Evolutionary conservation across 2,329 filamentous ascomycete genomes (phyloP), one percentile per base, ranked within the genome.

Genomic region (Trichoderma atrobrunneum): DNA sequence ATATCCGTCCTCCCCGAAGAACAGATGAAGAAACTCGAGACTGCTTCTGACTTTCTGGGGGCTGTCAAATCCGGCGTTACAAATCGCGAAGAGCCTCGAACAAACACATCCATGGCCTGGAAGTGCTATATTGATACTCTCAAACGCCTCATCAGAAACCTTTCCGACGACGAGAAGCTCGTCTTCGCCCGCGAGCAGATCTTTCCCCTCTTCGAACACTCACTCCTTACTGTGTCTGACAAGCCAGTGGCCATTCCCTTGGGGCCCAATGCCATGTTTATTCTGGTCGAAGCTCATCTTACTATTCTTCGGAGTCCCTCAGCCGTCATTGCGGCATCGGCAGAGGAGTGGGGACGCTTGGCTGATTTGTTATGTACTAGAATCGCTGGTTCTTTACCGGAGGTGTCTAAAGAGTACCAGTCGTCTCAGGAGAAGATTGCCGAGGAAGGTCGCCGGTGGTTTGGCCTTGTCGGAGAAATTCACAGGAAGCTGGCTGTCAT

Each of bases 361-460:
- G 87, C 89, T 0, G 82, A 87, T 1, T 80, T 85, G 0, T 82
- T 97, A n/a, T 84, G 91, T 30, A 84, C 89, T 36, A 86, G 88
- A 48, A 90, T 97, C 71, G 90, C 90, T 69, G 88, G 89, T 7
- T 97, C 94, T 0, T 86, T 93, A 6, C 94, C 95, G 1, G 94
- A 95, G 78, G 90, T 95, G 71, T 94, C 94, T 0, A 91, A 91
- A 74, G 92, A 94, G 21, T 93, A 93, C 75, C 86, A 88, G 30
- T 85, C 86, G 56, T 97, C 93, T 0, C 94, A 97, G 78, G 86
- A 89, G 65, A 84, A 85, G 54, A 86, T 97, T 30, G 88, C 89
- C 11, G 85, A 90, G 7, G 88, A 92, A 76, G 90, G 91, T 0
- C 84, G 86, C 60, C 90, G 92, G 0, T 93, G 93, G 82, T 91